These are phyloP conservation scores for Penicillium sp. DNA, from an alignment of 2,329 filamentous ascomycete genomes.

Conservation along the genomic window DNA sequence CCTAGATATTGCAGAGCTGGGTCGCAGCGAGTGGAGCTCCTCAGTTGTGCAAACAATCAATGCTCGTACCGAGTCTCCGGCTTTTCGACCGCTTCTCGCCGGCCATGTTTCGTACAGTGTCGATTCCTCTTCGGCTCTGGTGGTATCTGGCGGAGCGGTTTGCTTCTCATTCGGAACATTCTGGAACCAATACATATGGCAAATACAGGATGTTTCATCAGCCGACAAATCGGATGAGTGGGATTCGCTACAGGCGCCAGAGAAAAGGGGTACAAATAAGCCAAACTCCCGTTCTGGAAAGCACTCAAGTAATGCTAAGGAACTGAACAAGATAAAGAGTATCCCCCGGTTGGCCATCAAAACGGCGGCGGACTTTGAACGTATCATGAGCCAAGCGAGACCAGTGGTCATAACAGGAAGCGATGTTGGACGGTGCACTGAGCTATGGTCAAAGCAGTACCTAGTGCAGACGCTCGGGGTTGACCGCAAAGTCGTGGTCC, in stretches of 20 bases:
- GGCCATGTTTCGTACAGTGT: constrained; percentile 59
- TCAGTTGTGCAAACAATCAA: constrained; percentile 6
- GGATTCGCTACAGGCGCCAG: constrained; percentile 24
- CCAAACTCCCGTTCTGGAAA: constrained; percentile 5
- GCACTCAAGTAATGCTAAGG: constrained; percentile 16
- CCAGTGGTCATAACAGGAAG: constrained; percentile 64
- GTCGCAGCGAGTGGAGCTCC: neutral
- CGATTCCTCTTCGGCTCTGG: constrained; percentile 48
- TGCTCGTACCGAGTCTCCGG: constrained; percentile 20
- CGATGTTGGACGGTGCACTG: constrained; percentile 63
- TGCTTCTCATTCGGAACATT: constrained; percentile 89
- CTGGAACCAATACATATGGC: constrained; percentile 66
- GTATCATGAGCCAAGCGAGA: constrained; percentile 54
- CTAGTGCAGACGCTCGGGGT: constrained; percentile 59
- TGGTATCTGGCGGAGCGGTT: constrained; percentile 76
- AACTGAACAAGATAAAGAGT: constrained; percentile 14
- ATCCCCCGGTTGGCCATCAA: constrained; percentile 54
- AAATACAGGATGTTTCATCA: constrained; percentile 33
- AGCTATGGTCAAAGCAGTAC: constrained; percentile 66
- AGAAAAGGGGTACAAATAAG: constrained; percentile 15
- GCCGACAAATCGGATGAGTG: constrained; percentile 27
- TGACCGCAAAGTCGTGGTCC: constrained; percentile 66
- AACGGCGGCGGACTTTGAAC: constrained; percentile 55
- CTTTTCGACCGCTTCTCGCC: constrained; percentile 63
- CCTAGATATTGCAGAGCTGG: constrained; percentile 22